Evolutionary conservation across 2,329 filamentous ascomycete genomes (phyloP).

Genomic region (Xylaria sp.): DNA sequence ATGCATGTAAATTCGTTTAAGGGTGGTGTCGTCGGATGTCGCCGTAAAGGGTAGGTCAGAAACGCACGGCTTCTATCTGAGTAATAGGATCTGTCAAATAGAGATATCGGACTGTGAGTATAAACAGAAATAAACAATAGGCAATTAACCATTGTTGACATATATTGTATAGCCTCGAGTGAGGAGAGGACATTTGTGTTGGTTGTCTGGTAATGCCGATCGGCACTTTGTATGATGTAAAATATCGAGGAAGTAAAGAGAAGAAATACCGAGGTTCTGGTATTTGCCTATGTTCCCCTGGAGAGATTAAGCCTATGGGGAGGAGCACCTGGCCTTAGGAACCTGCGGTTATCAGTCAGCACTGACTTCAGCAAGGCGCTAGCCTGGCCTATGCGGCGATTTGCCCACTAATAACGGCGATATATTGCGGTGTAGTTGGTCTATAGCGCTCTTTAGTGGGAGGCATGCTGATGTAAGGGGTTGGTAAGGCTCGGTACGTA

Average conservation of each 20-base stretch:
- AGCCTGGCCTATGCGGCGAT: constrained; percentile 20
- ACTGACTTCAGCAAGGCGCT: constrained; percentile 29
- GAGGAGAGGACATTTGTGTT: constrained; percentile 6
- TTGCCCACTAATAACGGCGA: constrained; percentile 37
- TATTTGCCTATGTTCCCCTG: constrained; percentile 6
- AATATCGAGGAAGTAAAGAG: background rate
- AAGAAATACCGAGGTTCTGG: constrained; percentile 4
- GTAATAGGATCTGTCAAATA: background rate
- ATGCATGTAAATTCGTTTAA: background rate
- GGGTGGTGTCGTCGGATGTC: background rate
- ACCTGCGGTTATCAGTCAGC: constrained; percentile 38
- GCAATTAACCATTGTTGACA: background rate
- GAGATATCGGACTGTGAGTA: background rate
- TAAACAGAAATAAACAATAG: constrained; percentile 19
- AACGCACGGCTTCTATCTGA: background rate
- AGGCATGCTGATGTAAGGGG: constrained; percentile 45
- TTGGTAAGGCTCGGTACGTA: constrained; percentile 43
- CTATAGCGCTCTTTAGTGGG: constrained; percentile 17
- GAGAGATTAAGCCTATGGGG: background rate
- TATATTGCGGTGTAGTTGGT: constrained; percentile 29
- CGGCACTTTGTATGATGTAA: constrained; percentile 18
- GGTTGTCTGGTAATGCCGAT: background rate
- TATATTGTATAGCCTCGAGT: background rate
- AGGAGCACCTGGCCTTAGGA: too few relatives aligned
- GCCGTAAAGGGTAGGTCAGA: constrained; percentile 2